Conservation (phyloP, 2,329 filamentous ascomycete genomes). For the Botrytis medusae region DNA sequence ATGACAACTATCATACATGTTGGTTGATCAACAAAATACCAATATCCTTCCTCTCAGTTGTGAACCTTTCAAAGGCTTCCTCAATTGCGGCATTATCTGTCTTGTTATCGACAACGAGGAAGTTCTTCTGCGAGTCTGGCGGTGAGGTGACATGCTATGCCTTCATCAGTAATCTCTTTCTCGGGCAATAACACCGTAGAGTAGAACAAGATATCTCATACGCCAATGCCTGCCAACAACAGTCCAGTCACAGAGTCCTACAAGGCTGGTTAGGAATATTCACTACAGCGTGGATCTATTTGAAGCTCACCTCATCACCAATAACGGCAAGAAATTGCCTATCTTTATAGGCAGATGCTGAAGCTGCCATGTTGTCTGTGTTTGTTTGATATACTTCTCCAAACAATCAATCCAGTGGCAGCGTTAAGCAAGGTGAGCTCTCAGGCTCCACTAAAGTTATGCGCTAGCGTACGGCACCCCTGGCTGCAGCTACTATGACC, state of each 20-base stretch:
- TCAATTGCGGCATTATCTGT: constrained; percentile 88
- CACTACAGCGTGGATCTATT: constrained; percentile 4
- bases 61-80: constrained; percentile 85
- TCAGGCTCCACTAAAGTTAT: constrained; percentile 13
- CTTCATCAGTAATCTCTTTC: constrained; percentile 24
- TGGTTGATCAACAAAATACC: constrained; percentile 97
- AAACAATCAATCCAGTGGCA: constrained; percentile 18
- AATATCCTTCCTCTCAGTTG: constrained; percentile 89
- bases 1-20: constrained; percentile 61
- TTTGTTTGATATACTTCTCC: constrained; percentile 20
- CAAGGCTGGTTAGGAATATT: constrained; percentile 27
- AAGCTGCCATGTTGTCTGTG: constrained; percentile 53
- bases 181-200: neutral
- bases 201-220: constrained; percentile 48
- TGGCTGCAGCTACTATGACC: constrained; percentile 20
- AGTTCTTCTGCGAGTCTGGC: constrained; percentile 93
- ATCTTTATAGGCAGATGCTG: constrained; percentile 67
- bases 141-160: constrained; percentile 82
- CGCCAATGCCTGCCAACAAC: constrained; percentile 91
- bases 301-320: constrained; percentile 75
- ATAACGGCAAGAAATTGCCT: constrained; percentile 97
- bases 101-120: constrained; percentile 92
- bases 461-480: constrained; percentile 10
- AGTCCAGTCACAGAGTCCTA: constrained; percentile 96
- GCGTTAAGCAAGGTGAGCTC: constrained; percentile 22